A percentile compares a stretch with the other conserved stretches of the same genome.
Conservation (phyloP, 1,284 basidiomycete species). For the Marasmius sp. region DNA sequence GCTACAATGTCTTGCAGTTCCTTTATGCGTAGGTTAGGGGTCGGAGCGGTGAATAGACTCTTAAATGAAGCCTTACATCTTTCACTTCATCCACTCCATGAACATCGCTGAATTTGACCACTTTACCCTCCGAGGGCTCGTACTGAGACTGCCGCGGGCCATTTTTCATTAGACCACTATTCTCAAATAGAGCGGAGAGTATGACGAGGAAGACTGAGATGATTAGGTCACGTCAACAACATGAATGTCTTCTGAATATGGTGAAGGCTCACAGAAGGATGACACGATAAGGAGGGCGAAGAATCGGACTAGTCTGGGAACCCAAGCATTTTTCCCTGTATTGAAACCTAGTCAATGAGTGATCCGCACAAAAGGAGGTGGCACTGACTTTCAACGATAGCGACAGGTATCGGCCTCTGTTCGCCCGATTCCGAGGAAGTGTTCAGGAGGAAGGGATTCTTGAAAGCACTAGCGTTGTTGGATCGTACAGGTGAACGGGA, state of each 20-base stretch:
- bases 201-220: slow-evolving; percentile 75
- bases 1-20: slow-evolving; percentile 93
- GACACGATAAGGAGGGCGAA: slow-evolving; percentile 47
- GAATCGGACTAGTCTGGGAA: slow-evolving; percentile 64
- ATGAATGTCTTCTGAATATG: neutral
- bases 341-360: slow-evolving; percentile 1
- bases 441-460: slow-evolving; percentile 43
- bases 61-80: slow-evolving; percentile 44
- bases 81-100: slow-evolving; percentile 96
- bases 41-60: slow-evolving; percentile 4
- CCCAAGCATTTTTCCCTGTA: slow-evolving; percentile 65
- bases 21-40: slow-evolving; percentile 31
- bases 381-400: slow-evolving; percentile 69
- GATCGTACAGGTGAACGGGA: slow-evolving; percentile 18
- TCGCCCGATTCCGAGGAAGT: slow-evolving; percentile 34
- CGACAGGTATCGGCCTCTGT: slow-evolving; percentile 71
- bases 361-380: neutral
- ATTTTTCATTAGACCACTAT: slow-evolving; percentile 87
- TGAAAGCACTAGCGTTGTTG: slow-evolving; percentile 36
- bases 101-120: slow-evolving; percentile 89
- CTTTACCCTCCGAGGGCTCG: slow-evolving; percentile 74
- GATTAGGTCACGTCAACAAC: neutral
- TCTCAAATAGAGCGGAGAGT: slow-evolving; percentile 87
- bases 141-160: slow-evolving; percentile 77
- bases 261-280: slow-evolving; percentile 48